Base-by-base conservation (phyloP, 192 early-diverging fungal genomes). In the Entomortierella beljakovae region DNA sequence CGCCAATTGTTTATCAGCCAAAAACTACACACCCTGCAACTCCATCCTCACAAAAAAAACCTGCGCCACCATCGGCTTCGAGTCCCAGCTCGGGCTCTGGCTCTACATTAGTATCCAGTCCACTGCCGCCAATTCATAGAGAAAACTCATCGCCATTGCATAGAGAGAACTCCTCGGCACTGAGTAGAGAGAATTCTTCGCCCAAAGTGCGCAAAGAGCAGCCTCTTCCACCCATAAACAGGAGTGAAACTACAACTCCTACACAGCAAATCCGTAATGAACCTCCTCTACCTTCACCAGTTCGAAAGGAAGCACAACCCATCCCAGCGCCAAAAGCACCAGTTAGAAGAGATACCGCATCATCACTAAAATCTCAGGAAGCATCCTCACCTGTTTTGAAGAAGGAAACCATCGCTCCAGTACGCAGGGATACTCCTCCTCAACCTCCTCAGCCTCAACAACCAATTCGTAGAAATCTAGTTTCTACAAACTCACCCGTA, bases 341-440 rank as follows among this genome's bases (percentile, higher is more conserved):
- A 10, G 75, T 60, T 20, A 56, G 75, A 38, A 64, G 75, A 65
- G 67, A 70, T 53, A 79, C 75, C 0, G 22, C 67, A 8, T 65
- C 75, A 23, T 79, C 67, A 25, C 35, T 33, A 15, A 79, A 79
- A 35, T 79, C 75, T 4, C 75, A 79, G 42, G 70, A 70, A 50
- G 75, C 64, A 46, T 57, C 68, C 11, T 69, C 75, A n/a, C 67
- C 75, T 15, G 37, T 56, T 26, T 16, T 64, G 22, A 51, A 59
- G 23, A 77, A 68, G 34, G 74, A 77, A 15, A 31, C 40, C 3
- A 29, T 60, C 2, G 43, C 59, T 11, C 54, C 61, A 2, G 28
- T 16, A 20, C 55, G 74, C 37, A 79, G 58, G 55, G 74, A 79
- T 5, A 63, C 59, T 50, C 11, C 53, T 29, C 67, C 61, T 13